Base-by-base conservation (phyloP, 1,284 basidiomycete species). In the Malassezia sp. region DNA sequence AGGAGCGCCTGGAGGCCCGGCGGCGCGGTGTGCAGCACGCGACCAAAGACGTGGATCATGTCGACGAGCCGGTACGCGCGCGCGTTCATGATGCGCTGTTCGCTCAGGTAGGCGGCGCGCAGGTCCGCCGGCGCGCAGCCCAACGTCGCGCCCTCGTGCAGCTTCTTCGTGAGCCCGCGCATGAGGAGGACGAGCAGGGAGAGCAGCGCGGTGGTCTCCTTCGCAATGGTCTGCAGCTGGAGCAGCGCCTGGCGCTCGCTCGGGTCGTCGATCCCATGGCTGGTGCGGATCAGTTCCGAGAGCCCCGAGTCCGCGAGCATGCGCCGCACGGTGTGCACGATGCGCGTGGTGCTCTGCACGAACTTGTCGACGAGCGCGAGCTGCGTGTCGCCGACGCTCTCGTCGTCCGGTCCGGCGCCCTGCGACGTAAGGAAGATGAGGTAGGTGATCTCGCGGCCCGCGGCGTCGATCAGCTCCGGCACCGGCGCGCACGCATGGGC, bases 121-220 rank as follows among this genome's bases (percentile, higher is more conserved):
- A n/a, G n/a, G n/a, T n/a, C n/a, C n/a, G n/a, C n/a, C n/a, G n/a
- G n/a, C n/a, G n/a, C n/a, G n/a, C n/a, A n/a, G n/a, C n/a, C n/a
- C n/a, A n/a, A n/a, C n/a, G n/a, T n/a, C n/a, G 31, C 2, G 14
- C 9, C 76, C 65, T 26, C 53, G 34, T 31, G 74, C 9, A 42
- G 18, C 18, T 23, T 33, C 21, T 38, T 45, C 1, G 44, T 32
- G 7, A 45, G 37, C 15, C 24, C 37, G 22, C 44, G 44, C 29
- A 38, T 34, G 14, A 26, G 37, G 3, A 38, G 22, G 17, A 40
- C 30, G 14, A 45, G 20, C 12, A 20, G 12, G 4, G 35, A 37
- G 9, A 42, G 32, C 12, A 35, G 12, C 10, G 18, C 8, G 8
- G 41, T 22, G 11, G 31, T 4, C 21, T 28, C 29, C 18, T 28